These are phyloP conservation scores for Clathrospora elynae DNA, from an alignment of 2,329 filamentous ascomycete genomes.

Conservation along the genomic window DNA sequence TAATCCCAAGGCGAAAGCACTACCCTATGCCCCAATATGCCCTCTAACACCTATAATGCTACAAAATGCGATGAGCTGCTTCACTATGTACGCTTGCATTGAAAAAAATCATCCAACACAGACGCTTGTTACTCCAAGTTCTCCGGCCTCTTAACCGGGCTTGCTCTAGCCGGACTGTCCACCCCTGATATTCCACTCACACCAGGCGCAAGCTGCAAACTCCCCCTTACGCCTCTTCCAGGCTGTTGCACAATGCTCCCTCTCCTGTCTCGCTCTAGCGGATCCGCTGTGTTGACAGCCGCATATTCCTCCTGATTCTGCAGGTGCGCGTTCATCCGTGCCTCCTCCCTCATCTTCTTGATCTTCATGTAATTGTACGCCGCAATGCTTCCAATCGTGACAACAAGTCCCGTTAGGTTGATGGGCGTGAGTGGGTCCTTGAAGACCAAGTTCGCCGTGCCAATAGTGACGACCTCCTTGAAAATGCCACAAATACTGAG, in stretches of 20 bases:
- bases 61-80: conserved; percentile 9
- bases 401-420: conserved; percentile 84
- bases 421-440: conserved; percentile 84
- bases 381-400: conserved; percentile 84
- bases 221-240: conserved; percentile 43
- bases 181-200: conserved; percentile 16
- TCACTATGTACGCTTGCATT: conserved; percentile 8
- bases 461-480: conserved; percentile 97
- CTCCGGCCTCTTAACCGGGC: conserved; percentile 54
- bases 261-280: conserved; percentile 30
- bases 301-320: conserved; percentile 48
- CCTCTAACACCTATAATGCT: conserved; percentile 26
- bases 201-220: conserved; percentile 45
- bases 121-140: conserved; percentile 47
- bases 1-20: no score
- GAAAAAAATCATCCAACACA: conserved; percentile 3
- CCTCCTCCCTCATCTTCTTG: conserved; percentile 81
- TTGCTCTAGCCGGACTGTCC: conserved; percentile 41
- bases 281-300: conserved; percentile 42
- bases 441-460: conserved; percentile 84
- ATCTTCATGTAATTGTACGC: conserved; percentile 97
- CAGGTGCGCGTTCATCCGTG: conserved; percentile 57
- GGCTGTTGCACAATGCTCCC: conserved; percentile 19
- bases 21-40: no score
- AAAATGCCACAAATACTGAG: conserved; percentile 97